Conservation (phyloP, 2,329 filamentous ascomycete genomes). For the Penicillium sclerotiorum region DNA sequence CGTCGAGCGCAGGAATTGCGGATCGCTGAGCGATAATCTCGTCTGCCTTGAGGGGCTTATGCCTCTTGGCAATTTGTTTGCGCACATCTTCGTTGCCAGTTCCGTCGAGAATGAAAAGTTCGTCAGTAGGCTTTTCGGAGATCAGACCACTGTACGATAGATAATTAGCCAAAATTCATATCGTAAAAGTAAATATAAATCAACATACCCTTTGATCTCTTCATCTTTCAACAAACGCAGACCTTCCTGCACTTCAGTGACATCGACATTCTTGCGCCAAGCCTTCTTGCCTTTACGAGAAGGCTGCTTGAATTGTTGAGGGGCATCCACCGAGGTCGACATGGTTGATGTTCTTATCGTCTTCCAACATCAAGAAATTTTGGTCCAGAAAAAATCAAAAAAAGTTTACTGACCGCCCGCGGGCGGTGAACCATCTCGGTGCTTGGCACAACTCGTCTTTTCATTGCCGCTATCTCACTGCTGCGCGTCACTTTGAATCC, state of each 20-base stretch:
- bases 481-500: slow-evolving; percentile 28
- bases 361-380: slow-evolving; percentile 17
- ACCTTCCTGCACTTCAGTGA: slow-evolving; percentile 80
- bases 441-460: slow-evolving; percentile 29
- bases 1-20: slow-evolving; percentile 74
- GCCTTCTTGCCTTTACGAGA: slow-evolving; percentile 98
- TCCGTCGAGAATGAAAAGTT: slow-evolving; percentile 84
- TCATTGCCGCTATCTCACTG: slow-evolving; percentile 22
- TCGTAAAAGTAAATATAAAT: neutral
- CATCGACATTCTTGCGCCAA: slow-evolving; percentile 97
- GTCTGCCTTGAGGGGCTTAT: slow-evolving; percentile 83
- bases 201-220: slow-evolving; percentile 77
- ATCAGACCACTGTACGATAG: slow-evolving; percentile 70
- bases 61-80: slow-evolving; percentile 65
- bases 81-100: slow-evolving; percentile 69
- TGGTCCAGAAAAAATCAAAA: slow-evolving; percentile 29
- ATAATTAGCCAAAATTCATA: slow-evolving; percentile 13
- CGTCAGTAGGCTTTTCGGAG: slow-evolving; percentile 76
- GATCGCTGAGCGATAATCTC: slow-evolving; percentile 88
- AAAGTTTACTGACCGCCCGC: slow-evolving; percentile 1
- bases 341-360: slow-evolving; percentile 31
- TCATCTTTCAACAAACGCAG: slow-evolving; percentile 84
- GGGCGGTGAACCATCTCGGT: slow-evolving; percentile 28
- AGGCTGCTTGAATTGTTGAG: slow-evolving; percentile 80
- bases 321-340: slow-evolving; percentile 55